Conservation (phyloP, 2,329 filamentous ascomycete species). For the Penicillium sp. region DNA sequence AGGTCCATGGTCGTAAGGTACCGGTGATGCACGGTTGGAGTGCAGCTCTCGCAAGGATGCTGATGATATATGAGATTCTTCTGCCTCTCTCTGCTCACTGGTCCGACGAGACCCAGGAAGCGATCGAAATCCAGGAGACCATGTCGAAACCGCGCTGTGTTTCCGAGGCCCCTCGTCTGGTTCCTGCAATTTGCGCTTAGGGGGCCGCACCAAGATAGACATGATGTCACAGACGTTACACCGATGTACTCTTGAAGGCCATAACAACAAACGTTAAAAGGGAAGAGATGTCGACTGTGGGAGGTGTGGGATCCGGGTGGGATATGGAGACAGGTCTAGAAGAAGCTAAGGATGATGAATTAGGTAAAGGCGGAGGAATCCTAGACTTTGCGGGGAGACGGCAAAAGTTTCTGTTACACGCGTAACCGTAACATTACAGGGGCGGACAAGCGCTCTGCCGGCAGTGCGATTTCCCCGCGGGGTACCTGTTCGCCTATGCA, state of each 20-base stretch:
- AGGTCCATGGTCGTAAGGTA: constrained; percentile 23
- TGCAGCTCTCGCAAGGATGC: constrained; percentile 28
- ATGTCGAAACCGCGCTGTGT: constrained; percentile 1
- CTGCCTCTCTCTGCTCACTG: constrained; percentile 20
- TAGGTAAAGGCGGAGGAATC: constrained; percentile 1
- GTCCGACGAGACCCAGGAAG: constrained; percentile 10
- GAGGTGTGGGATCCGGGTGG: not conserved
- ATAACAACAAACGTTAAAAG: constrained; percentile 8
- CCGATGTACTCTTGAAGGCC: constrained; percentile 1
- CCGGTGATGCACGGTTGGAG: constrained; percentile 28
- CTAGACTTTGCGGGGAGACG: not conserved
- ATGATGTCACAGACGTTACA: constrained; percentile 20
- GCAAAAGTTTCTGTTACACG: not conserved
- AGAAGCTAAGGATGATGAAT: not conserved
- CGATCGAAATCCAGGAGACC: constrained; percentile 1
- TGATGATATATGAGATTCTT: constrained; percentile 16
- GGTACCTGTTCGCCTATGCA: constrained; percentile 4
- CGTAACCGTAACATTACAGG: not conserved
- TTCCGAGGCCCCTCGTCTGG: constrained; percentile 22
- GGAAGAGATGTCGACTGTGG: not conserved
- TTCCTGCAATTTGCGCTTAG: constrained; percentile 33
- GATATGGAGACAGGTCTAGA: not conserved
- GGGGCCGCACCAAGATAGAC: constrained; percentile 32
- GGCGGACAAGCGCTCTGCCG: constrained; percentile 17
- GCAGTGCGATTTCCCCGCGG: constrained; percentile 20